A percentile compares a stretch with the other conserved stretches of the same genome.
Conservation (phyloP, 352 stramenopile genomes). For the Globisporangium irregulare region DNA sequence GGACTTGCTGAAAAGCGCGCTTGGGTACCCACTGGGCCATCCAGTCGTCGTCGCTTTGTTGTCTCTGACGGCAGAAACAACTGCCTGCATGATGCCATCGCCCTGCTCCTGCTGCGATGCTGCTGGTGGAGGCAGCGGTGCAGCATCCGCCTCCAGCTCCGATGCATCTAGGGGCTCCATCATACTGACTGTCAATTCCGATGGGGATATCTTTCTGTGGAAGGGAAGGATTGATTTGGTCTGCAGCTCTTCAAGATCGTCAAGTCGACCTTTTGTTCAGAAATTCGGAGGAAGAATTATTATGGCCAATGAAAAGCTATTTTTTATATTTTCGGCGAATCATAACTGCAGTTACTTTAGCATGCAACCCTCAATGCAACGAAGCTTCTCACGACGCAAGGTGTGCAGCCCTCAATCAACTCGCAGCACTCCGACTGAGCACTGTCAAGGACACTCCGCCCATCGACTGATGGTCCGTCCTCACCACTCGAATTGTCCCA, state of each 20-base stretch:
- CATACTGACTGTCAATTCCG: background rate
- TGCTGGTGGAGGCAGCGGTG: no score
- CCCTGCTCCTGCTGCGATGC: background rate
- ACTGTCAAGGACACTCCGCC: no score
- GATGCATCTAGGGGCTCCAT: constrained; percentile 13
- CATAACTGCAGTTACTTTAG: background rate
- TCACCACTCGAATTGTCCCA: background rate
- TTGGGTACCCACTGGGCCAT: constrained; percentile 35
- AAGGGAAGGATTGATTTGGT: background rate
- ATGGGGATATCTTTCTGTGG: constrained; percentile 8
- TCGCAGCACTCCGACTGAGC: background rate
- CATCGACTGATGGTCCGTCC: background rate
- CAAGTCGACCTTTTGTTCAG: background rate
- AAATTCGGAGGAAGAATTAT: background rate
- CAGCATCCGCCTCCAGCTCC: constrained; percentile 5
- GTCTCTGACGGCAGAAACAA: background rate
- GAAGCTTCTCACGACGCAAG: no score
- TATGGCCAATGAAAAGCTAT: background rate
- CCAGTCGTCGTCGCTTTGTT: background rate
- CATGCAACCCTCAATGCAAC: no score
- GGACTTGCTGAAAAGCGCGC: constrained; percentile 39
- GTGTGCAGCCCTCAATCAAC: background rate
- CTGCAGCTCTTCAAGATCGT: constrained; percentile 10
- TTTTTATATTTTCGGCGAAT: background rate
- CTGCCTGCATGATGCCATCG: background rate